These are phyloP conservation scores for Fusarium verticillioides DNA, from an alignment of 2,329 filamentous ascomycete genomes.

Conservation along the genomic window DNA sequence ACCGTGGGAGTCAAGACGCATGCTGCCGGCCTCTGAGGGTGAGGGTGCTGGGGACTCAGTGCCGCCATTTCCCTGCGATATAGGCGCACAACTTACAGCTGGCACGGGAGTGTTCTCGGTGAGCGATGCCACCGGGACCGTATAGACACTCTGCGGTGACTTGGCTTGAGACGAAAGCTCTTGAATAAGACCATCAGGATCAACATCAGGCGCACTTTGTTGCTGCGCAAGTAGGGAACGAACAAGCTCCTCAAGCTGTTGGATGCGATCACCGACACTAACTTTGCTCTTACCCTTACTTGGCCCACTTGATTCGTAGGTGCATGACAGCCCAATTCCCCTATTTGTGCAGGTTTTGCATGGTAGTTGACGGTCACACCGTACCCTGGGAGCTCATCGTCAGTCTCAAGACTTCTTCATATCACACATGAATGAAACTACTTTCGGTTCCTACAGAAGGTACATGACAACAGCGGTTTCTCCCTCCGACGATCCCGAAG, in stretches of 20 bases:
- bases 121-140: accelerated
- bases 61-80: accelerated
- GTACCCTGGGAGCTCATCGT: not conserved
- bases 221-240: not conserved
- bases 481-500: not conserved
- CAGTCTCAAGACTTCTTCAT: too few species aligned
- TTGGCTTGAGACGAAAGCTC: not conserved
- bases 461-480: not conserved
- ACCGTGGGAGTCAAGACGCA: accelerated
- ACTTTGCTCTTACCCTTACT: not conserved
- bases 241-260: not conserved
- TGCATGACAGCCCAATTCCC: not conserved
- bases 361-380: not conserved
- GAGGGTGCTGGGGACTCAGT: too few species aligned
- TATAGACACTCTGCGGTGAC: not conserved
- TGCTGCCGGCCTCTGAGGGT: not conserved
- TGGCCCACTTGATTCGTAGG: not conserved
- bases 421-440: too few species aligned
- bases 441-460: not conserved
- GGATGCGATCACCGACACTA: not conserved
- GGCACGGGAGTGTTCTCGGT: not conserved
- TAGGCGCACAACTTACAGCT: not conserved
- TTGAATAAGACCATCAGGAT: not conserved
- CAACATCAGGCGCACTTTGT: accelerated
- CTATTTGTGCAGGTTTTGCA: not conserved